Conservation (phyloP, 2,329 filamentous ascomycete genomes). For the Alternaria rosae region DNA sequence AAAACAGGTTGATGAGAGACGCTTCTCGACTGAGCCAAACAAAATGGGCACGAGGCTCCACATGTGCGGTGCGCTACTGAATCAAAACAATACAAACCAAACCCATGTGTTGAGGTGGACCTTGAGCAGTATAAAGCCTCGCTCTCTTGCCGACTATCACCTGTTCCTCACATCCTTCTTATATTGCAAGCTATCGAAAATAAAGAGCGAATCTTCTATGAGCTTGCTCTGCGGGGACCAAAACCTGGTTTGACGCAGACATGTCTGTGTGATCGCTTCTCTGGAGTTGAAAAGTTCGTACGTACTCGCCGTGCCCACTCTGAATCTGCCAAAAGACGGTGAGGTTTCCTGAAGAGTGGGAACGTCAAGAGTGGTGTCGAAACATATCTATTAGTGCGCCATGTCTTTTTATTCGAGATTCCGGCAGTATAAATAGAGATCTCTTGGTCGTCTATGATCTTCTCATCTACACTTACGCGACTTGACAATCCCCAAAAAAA, state of each 20-base stretch:
- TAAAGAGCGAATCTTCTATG: too few species aligned
- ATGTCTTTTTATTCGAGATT: too few species aligned
- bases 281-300: accelerated
- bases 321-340: too few species aligned
- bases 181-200: neutral
- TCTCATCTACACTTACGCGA: neutral
- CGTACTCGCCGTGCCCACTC: neutral
- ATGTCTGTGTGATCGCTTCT: neutral
- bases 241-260: neutral
- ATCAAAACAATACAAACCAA: neutral
- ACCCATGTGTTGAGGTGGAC: neutral
- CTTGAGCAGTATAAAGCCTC: neutral
- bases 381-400: too few species aligned
- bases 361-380: too few species aligned
- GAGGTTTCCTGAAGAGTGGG: too few species aligned
- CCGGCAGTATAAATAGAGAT: neutral
- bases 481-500: too few species aligned
- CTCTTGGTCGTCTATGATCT: accelerated
- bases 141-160: neutral
- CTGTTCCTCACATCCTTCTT: neutral
- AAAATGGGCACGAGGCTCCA: too few species aligned
- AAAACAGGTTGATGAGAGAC: neutral
- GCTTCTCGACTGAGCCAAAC: neutral
- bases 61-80: neutral
- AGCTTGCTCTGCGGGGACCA: neutral